These are phyloP conservation scores for Chlamydomonas asymmetrica DNA, from an alignment of 139 green algal species.

Conservation along the genomic window DNA sequence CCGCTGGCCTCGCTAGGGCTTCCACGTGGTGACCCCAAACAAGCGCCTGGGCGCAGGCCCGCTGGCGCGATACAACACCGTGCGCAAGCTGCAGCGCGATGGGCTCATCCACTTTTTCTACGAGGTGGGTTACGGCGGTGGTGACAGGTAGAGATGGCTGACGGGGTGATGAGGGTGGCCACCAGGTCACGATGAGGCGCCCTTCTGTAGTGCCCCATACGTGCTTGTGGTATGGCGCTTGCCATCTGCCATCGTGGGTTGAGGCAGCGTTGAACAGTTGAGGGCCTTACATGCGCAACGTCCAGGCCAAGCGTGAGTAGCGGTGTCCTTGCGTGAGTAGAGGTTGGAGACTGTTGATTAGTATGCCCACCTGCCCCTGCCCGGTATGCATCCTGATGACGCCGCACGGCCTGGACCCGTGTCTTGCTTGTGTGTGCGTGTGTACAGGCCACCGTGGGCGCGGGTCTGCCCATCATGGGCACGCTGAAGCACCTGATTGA, in stretches of 20 bases:
- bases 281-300: too few species aligned
- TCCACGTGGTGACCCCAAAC: slow-evolving; percentile 94
- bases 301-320: too few species aligned
- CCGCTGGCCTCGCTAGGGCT: slow-evolving; percentile 57
- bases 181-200: too few species aligned
- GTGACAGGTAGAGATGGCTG: too few species aligned
- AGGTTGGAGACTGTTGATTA: too few species aligned
- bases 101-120: slow-evolving; percentile 98
- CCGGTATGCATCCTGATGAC: too few species aligned
- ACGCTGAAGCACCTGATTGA: slow-evolving; percentile 91
- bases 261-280: not conserved
- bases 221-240: too few species aligned
- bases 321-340: too few species aligned
- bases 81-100: slow-evolving; percentile 81
- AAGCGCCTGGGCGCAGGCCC: slow-evolving; percentile 94
- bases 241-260: not conserved
- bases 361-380: too few species aligned
- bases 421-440: too few species aligned
- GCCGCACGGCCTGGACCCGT: too few species aligned
- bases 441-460: slow-evolving; percentile 86
- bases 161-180: not conserved
- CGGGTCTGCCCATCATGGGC: slow-evolving; percentile 92
- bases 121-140: slow-evolving; percentile 80
- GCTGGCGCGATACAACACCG: slow-evolving; percentile 77
- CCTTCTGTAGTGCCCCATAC: too few species aligned